Base-by-base conservation (phyloP, 1,284 basidiomycete species). In the Apiotrichum siamense region DNA sequence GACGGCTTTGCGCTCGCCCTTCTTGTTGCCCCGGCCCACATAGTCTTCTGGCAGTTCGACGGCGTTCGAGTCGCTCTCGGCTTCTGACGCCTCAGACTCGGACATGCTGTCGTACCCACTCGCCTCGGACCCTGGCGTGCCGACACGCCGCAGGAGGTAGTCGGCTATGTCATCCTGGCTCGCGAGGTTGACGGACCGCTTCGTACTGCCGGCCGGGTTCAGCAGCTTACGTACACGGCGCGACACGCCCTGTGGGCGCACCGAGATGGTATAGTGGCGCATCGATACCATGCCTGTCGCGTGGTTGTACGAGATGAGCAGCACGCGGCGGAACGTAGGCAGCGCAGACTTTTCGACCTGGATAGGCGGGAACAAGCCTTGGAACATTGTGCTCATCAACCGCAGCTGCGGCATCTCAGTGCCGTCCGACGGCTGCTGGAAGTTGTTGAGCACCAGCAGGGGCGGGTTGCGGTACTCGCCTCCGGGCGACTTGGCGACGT, bases 141-240 rank as follows among this genome's bases (percentile, higher is more conserved):
- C 41, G 6, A 41, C 29, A 58, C 81, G 81, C 26, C 90, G 77
- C 31, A 98, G 78, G 52, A 99, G 76, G 72, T 97, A 99, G 72
- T 98, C 94, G 3, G 93, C 89, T 42, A 99, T 87, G 70, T 99
- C 94, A 65, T 87, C 85, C 62, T 93, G 89, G 59, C 83, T 85
- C 3, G 87, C 84, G 13, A 99, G 81, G 70, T 98, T 84, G 24
- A 93, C 78, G 2, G 56, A 45, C 24, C 56, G 60, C n/a, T 56
- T 44, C 3, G 59, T 49, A 3, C 76, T 71, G 49, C 73, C 73
- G 39, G 72, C 67, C 1, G 75, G 67, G 27, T 76, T 76, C 47
- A 99, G 80, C 26, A 97, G 80, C 57, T 86, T 85, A 11, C 92
- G 83, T n/a, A 99, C 86, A 49, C 90, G 85, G 66, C 84, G 85